Base-by-base conservation (phyloP, 495 filamentous ascomycete genomes). In the Neurospora sp. region DNA sequence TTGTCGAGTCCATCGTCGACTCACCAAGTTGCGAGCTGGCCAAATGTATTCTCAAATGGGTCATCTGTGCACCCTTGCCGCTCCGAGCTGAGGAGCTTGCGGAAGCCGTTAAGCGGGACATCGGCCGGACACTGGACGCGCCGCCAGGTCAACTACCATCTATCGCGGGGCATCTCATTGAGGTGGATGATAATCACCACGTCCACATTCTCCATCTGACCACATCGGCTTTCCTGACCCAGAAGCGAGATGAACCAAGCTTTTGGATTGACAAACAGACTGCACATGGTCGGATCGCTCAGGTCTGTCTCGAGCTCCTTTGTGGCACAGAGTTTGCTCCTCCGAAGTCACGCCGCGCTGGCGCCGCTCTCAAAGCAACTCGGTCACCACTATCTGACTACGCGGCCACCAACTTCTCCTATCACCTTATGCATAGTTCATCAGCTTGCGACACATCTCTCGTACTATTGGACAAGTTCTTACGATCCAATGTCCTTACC, bases 361-460 rank as follows among this genome's bases (percentile, higher is more conserved):
- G 71, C 40, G 12, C 16, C 14, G 23, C 70, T 39, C 16, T 40
- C 3, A 39, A 38, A 23, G 2, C 39, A 16, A 71, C 31, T 23
- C 27, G 12, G 39, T n/a, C 60, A 66, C 71, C 38, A 27, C 70
- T 16, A 35, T 40, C 42, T 75, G 74, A 73, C 6, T 78, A 78
- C 42, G 75, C 77, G 18, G 16, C 27, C 46, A 39, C 70, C 9
- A 72, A 77, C 35, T 77, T 78, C 40, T 72, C 75, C 4, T 78
- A 77, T 70, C 77, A 78, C 62, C 69, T 23, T 31, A 71, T 38
- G 16, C 41, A 37, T 20, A 39, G 39, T 4, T 37, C 70, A 7
- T 71, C 31, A 71, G 40, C 40, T 41, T 18, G 12, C 27, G 31
- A 71, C 39, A n/a, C 69, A 20, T 75, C 70, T 10, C 70, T 71